A percentile compares a stretch with the other conserved stretches of the same genome.
These are phyloP conservation scores for Globisporangium abappressorium DNA, from an alignment of 352 stramenopile genomes.

Conservation along the genomic window DNA sequence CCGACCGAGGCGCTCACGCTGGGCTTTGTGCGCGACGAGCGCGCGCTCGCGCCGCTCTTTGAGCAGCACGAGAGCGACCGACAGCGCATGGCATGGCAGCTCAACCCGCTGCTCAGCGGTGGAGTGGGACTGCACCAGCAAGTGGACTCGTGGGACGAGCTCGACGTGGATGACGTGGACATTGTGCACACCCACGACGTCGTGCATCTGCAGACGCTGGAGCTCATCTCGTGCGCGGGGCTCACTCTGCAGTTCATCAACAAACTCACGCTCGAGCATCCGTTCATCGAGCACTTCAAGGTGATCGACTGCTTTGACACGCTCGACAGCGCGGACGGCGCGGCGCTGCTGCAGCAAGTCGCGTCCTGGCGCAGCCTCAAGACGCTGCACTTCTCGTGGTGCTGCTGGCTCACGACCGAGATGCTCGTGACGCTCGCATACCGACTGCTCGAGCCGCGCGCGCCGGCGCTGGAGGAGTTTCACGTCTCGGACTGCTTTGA, in stretches of 20 bases:
- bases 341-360: conserved; percentile 47
- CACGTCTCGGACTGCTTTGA: conserved; percentile 73
- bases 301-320: conserved; percentile 74
- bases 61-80: conserved; percentile 29
- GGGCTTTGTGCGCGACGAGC: conserved; percentile 65
- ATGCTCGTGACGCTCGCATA: conserved; percentile 71
- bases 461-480: conserved; percentile 42
- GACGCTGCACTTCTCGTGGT: conserved; percentile 76
- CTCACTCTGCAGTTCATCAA: conserved; percentile 50
- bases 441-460: conserved; percentile 53
- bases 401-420: conserved; percentile 77
- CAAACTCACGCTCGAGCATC: conserved; percentile 39
- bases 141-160: conserved; percentile 69
- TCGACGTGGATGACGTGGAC: conserved; percentile 67
- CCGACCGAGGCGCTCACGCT: conserved; percentile 59
- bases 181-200: conserved; percentile 60
- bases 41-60: conserved; percentile 41
- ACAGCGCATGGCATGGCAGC: conserved; percentile 46
- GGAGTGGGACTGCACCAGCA: conserved; percentile 27
- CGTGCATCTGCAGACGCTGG: conserved; percentile 49
- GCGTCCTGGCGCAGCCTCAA: conserved; percentile 52
- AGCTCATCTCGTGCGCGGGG: conserved; percentile 65
- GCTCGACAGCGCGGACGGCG: conserved; percentile 34
- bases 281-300: conserved; percentile 52
- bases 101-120: conserved; percentile 21